Evolutionary conservation across 108 stramenopile species (phyloP), one percentile per base, ranked within the genome.

Genomic region (Schizochytrium sp.): DNA sequence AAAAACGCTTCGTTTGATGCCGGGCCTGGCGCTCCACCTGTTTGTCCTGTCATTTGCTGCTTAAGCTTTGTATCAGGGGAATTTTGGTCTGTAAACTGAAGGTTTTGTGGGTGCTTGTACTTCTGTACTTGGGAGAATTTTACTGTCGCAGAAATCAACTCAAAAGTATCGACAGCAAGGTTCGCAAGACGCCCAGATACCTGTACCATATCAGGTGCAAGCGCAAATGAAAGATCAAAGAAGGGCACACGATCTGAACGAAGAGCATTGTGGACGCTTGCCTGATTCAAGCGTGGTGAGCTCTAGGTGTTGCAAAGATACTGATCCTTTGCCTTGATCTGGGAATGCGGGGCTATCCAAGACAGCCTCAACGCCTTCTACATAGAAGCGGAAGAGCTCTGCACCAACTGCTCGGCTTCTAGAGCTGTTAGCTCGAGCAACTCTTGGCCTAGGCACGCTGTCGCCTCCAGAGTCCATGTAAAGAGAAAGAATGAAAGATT

Each of bases 191-290:
- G 15, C 10, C 64, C 64, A 7, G 40, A 8, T 38, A 69, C 28
- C 64, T 69, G 42, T 1, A 69, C 64, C 10, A 69, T 8, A 69
- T 69, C 64, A 69, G 64, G 64, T 1, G 64, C 64, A 7, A 69
- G 15, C 15, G 64, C 7, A 15, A 69, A 55, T 19, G 5, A 55
- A 5, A 50, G 28, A 40, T 5, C 5, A 10, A 3, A 83, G 47
- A 83, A 83, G 76, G 76, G 76, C 76, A 38, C 76, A 12, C 76
- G 76, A 53, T 83, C 76, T 0, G 76, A 19, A 10, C 47, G 45
- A 2, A 83, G 64, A 13, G 64, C 64, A 44, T 69, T 38, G 12
- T 15, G 64, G 42, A n/a, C 8, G 40, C 12, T 44, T 38, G 44
- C 64, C 64, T 15, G 64, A 15, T 5, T 38, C 28, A 15, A 38